Percentiles rank a stretch among this genome's conserved stretches.
Evolutionary conservation across 106 monocot genomes (phyloP).

Genomic region (Acorus gramineus): DNA sequence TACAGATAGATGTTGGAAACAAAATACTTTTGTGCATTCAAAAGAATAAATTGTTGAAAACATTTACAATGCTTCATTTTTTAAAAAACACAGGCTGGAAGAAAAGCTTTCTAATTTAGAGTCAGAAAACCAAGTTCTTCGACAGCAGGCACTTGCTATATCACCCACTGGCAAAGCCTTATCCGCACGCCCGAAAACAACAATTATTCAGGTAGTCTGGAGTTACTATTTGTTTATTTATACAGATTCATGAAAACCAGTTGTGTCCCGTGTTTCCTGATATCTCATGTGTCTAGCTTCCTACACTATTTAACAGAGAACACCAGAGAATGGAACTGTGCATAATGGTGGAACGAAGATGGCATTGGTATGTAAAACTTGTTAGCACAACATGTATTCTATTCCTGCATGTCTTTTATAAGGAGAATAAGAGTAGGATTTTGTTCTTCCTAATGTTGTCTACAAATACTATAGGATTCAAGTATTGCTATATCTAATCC

Average conservation of each 20-base stretch:
- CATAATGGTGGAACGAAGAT: constrained; percentile 44
- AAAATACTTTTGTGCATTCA: too few species aligned
- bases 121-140: constrained; percentile 82
- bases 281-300: neutral
- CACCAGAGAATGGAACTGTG: constrained; percentile 58
- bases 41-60: neutral
- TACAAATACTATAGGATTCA: constrained; percentile 32
- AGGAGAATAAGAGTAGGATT: neutral
- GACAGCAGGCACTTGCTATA: constrained; percentile 70
- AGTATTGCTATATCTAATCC: constrained; percentile 30
- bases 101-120: constrained; percentile 73
- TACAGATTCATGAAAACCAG: too few species aligned
- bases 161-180: constrained; percentile 77
- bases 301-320: constrained; percentile 43
- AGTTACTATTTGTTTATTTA: too few species aligned
- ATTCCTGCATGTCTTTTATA: neutral
- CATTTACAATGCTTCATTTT: neutral
- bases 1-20: neutral
- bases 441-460: neutral
- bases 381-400: neutral
- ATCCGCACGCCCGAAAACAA: constrained; percentile 47
- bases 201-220: constrained; percentile 46
- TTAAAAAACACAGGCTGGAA: constrained; percentile 41
- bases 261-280: neutral
- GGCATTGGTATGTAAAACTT: constrained; percentile 33